Evolutionary conservation across 2,329 filamentous ascomycete genomes (phyloP), one percentile per base, ranked within the genome.

Genomic region (Zymoseptoria crescenta): DNA sequence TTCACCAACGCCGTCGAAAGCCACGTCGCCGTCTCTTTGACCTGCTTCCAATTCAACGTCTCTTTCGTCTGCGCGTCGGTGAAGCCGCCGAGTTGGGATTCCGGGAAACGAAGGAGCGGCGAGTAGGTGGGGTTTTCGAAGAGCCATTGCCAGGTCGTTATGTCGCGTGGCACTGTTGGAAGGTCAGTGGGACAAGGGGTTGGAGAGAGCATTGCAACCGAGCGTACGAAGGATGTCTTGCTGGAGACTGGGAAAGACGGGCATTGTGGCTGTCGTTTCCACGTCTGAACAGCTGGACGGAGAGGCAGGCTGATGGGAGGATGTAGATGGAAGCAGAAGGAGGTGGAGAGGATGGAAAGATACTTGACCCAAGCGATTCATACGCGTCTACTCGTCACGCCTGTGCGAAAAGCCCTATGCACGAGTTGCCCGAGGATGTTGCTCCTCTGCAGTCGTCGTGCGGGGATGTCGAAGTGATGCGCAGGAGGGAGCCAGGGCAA

Each of bases 61-160:
- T 85, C 80, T 60, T 82, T 80, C 0, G 83, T 87, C 7, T 76
- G 72, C 3, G 80, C 84, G 71, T 88, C 83, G 21, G 79, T 80
- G 69, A 81, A 85, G 9, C 81, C 81, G 16, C 75, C 76, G 51
- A 83, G 74, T 35, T 77, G 68, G 13, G 62, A 45, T 19, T 72
- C 67, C 1, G 71, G 72, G 54, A 71, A 72, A 2, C 74, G 75
- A 19, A 69, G 69, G 13, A 82, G 66, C 1, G 80, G 80, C 1
- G 80, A 84, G 64, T 80, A 79, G 19, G 68, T 69, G 4, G 76
- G 68, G 0, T 80, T 81, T 64, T 83, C 79, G 69, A 86, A 85
- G 10, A 85, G 76, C 80, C 81, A 87, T 65, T 82, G 77, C 83
- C 83, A 87, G 49, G 83, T 78, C 7, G 82, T 79, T 27, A 83